These are phyloP conservation scores for Ophiosphaerella korrae DNA, from an alignment of 2,329 filamentous ascomycete genomes.

Conservation along the genomic window DNA sequence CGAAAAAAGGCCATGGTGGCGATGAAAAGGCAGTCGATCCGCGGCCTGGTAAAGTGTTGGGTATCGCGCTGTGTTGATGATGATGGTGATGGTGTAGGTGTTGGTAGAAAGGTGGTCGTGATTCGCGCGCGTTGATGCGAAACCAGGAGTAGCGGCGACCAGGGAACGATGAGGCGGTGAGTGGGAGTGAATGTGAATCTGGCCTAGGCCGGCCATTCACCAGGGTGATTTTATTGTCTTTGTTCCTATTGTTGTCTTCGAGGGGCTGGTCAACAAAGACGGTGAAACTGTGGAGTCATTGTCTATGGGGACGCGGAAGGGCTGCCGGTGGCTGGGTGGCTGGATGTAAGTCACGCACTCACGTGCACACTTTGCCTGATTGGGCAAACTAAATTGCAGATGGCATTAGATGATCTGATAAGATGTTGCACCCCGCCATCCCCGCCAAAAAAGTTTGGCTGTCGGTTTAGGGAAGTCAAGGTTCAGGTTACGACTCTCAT, in stretches of 20 bases:
- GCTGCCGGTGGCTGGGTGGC: constrained; percentile 9
- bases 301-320: constrained; percentile 16
- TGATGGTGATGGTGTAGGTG: background rate
- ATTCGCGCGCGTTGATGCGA: background rate
- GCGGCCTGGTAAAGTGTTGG: no score
- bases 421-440: constrained; percentile 29
- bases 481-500: no score
- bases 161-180: constrained; percentile 13
- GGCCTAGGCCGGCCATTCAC: constrained; percentile 8
- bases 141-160: background rate
- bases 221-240: constrained; percentile 11
- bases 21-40: no score
- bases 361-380: background rate
- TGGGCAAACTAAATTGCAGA: background rate
- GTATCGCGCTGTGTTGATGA: background rate
- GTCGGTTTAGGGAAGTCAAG: constrained; percentile 10
- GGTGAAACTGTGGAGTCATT: constrained; percentile 21
- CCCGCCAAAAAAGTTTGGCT: constrained; percentile 37
- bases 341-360: constrained; percentile 11
- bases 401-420: constrained; percentile 29
- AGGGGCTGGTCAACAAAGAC: constrained; percentile 15
- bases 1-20: constrained; percentile 37
- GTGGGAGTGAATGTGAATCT: constrained; percentile 25
- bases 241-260: constrained; percentile 14
- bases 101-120: constrained; percentile 4